phyloP scores from a whole-genome alignment of 2,329 filamentous ascomycete species.

The Arthrobotrys pseudoclavata region DNA sequence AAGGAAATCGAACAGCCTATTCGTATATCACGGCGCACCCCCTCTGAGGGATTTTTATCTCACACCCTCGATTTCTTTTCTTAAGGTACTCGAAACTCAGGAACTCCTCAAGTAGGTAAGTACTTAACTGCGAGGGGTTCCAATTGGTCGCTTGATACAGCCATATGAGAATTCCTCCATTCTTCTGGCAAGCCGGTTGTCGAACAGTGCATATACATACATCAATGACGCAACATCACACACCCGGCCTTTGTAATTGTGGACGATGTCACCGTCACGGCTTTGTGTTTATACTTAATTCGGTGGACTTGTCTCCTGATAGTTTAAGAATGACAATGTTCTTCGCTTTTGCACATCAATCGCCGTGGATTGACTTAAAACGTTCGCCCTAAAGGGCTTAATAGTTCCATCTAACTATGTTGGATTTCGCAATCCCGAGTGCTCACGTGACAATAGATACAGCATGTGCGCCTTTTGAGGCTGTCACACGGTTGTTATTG shows the following conservation, averaged over 20 bases:
- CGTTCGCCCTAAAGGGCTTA: background rate
- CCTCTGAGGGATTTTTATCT: conserved; percentile 6
- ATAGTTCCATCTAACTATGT: background rate
- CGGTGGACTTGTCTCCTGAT: background rate
- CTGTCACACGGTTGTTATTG: conserved; percentile 4
- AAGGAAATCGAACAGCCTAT: background rate
- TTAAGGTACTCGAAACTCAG: background rate
- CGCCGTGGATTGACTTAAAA: background rate
- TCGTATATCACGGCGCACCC: background rate
- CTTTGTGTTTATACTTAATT: conserved; percentile 16
- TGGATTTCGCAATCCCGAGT: conserved; percentile 5
- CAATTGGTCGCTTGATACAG: background rate
- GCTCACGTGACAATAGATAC: conserved; percentile 22
- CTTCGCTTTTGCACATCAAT: background rate
- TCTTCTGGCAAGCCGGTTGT: background rate
- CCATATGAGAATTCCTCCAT: background rate
- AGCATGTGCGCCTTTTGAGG: conserved; percentile 21
- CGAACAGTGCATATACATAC: background rate
- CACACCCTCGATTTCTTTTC: background rate
- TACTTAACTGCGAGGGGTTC: background rate
- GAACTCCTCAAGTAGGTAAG: background rate
- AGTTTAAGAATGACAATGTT: background rate
- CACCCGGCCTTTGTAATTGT: background rate
- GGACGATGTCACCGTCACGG: background rate
- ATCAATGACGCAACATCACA: background rate